Evolutionary conservation across 2,329 filamentous ascomycete genomes (phyloP), one percentile per base, ranked within the genome.

Genomic region (Pseudogymnoascus sp.): DNA sequence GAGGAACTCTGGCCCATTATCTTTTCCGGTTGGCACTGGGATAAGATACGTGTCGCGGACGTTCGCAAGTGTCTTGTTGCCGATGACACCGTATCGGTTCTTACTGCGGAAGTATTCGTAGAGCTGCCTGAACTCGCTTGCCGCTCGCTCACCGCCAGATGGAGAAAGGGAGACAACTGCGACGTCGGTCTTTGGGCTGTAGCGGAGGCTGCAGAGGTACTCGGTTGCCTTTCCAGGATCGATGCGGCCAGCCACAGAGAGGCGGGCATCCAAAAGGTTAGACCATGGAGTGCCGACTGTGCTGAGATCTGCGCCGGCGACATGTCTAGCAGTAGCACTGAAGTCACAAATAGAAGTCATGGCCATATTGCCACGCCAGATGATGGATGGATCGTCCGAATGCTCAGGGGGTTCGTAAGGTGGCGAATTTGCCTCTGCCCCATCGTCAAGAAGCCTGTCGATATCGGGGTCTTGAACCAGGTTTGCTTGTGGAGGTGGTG

Each of bases 11-110:
- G 94, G 93, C 35, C 76, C 77, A 60, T 83, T 84, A 35, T 79
- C 80, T 25, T 84, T 80, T 25, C 90, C 91, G 4, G 86, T 82
- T 33, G 91, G 84, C 4, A 97, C 84, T 0, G 94, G 93, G 8
- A 97, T 88, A 33, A 97, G 83, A 73, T 97, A 97, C 1, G 92
- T 90, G 72, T 97, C 93, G 65, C 92, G 88, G 59, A 97, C 89
- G 65, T 91, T 88, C 18, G 85, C 83, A 31, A 86, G 77, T 14
- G 59, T 25, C 73, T 90, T 89, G 71, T 93, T 90, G 12, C 87
- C 87, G 5, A 97, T 82, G 1, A 97, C 93, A 18, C 92, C 93
- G 73, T 96, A 99, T 35, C 92, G 84, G 67, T 89, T 84, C 71
- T 93, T 90, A 60, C 82, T 82, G 44, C 86, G 80, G 72, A 99